A percentile compares a stretch with the other conserved stretches of the same genome.
Conservation (phyloP, 2,329 filamentous ascomycete species). For the Fusarium nelsonii region DNA sequence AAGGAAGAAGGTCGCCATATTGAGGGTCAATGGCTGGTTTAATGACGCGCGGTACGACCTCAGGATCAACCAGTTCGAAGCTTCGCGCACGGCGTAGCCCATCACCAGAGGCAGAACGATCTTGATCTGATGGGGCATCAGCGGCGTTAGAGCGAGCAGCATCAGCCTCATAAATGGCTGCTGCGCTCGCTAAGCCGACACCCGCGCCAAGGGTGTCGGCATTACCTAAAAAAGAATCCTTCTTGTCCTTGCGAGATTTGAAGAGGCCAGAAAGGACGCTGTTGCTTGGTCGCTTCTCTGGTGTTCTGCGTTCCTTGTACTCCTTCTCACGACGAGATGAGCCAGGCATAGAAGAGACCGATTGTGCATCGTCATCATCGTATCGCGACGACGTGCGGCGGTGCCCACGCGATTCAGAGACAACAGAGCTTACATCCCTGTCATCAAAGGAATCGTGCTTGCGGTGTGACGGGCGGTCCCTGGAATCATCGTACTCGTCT, state of each 20-base stretch:
- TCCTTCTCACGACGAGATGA: conserved; percentile 53
- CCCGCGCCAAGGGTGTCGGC: conserved; percentile 77
- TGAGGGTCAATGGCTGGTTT: conserved; percentile 75
- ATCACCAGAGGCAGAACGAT: conserved; percentile 49
- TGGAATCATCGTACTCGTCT: conserved; percentile 52
- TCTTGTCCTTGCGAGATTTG: conserved; percentile 58
- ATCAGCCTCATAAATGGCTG: conserved; percentile 56
- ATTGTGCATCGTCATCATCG: conserved; percentile 63
- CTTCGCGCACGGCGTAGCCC: conserved; percentile 42
- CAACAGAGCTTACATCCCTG: conserved; percentile 63
- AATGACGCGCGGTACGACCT: conserved; percentile 68
- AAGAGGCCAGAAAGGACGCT: conserved; percentile 64
- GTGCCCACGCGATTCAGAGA: conserved; percentile 58
- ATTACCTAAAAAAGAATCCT: conserved; percentile 78
- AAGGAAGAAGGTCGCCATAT: conserved; percentile 72
- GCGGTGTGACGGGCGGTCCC: conserved; percentile 57
- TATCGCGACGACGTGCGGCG: conserved; percentile 52
- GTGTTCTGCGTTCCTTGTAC: conserved; percentile 47
- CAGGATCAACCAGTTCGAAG: conserved; percentile 64
- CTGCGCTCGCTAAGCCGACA: conserved; percentile 71
- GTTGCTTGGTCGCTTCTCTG: conserved; percentile 56
- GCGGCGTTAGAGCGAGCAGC: conserved; percentile 60
- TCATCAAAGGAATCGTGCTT: conserved; percentile 58
- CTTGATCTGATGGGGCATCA: conserved; percentile 58
- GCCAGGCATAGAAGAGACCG: conserved; percentile 56